These are phyloP conservation scores for Melampsora larici-populina DNA, from an alignment of 1,284 basidiomycete species.

Conservation along the genomic window DNA sequence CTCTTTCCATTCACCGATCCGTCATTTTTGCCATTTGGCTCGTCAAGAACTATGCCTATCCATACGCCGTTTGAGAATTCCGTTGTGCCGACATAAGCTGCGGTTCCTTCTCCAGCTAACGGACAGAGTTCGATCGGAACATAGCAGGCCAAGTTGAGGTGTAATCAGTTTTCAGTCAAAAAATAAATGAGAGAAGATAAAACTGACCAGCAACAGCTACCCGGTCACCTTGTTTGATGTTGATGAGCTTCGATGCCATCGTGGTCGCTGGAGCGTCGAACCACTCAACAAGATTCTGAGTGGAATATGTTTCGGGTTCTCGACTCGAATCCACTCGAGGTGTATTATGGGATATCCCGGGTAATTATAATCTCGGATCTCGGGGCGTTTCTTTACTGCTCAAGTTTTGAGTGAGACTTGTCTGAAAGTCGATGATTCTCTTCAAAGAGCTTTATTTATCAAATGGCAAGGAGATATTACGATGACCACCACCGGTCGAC, in stretches of 20 bases:
- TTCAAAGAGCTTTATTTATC: not conserved
- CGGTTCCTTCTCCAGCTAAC: constrained; percentile 68
- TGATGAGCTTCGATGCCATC: not conserved
- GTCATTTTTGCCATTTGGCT: constrained; percentile 85
- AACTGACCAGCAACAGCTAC: constrained; percentile 25
- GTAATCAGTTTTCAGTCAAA: not conserved
- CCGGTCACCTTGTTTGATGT: constrained; percentile 26
- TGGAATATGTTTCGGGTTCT: too few relatives aligned
- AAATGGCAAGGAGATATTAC: not conserved
- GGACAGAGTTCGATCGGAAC: not conserved
- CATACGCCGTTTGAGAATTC: constrained; percentile 84
- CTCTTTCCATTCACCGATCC: constrained; percentile 75
- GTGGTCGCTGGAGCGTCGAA: not conserved
- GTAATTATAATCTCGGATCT: too few relatives aligned
- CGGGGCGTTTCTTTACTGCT: too few relatives aligned
- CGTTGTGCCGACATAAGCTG: constrained; percentile 79
- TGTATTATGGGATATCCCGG: too few relatives aligned
- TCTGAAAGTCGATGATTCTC: not conserved
- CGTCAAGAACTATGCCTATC: constrained; percentile 67
- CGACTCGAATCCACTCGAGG: too few relatives aligned
- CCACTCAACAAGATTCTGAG: not conserved
- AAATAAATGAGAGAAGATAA: not conserved
- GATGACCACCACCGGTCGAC: constrained; percentile 8
- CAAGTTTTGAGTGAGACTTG: not conserved
- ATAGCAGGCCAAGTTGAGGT: not conserved